Base-by-base conservation (phyloP, 805 yeast genomes). In the Cyberlindnera mrakii region DNA sequence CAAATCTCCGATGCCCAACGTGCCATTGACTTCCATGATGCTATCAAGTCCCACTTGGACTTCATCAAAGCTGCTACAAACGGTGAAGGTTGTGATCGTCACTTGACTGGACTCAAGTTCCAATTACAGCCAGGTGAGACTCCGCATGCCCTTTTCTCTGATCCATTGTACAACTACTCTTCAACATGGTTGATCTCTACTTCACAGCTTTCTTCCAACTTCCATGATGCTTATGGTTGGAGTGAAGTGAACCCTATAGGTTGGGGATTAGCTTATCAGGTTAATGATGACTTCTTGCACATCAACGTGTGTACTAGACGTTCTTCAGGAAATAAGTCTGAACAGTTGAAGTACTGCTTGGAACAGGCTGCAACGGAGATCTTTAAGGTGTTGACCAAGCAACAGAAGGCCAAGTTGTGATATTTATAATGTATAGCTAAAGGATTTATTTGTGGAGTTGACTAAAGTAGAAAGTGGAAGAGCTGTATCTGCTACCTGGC, bases 171-270 rank as follows among this genome's bases (percentile, higher is more conserved):
- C 61, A 63, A 69, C 39, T 91, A 87, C 68, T 82, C 95, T 6
- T 69, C 80, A 29, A 77, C 85, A 37, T 91, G 99, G 99, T 81
- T 75, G 63, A 63, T 91, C 41, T 85, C 95, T 16, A 80, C 96
- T 3, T 88, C 96, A 1, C 98, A 91, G 66, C 72, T 91, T 51
- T 84, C 93, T 8, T 84, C 95, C 5, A 85, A 82, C 55, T 72
- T 71, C 64, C 86, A 88, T 66, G 88, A 88, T 62, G 90, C 95
- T 36, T 91, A 90, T 74, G 99, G 99, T 30, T 91, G 89, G 87
- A 78, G 96, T 16, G 96, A 95, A 63, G 98, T 93, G 39, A 80
- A 85, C 54, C 96, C 90, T 59, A 86, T 83, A 48, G 99, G 99
- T 8, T 81, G 85, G 57, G 99, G 98, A 7, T 74, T 87, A 49